A percentile compares a stretch with the other conserved stretches of the same genome.
Conservation (phyloP, 1,284 basidiomycete genomes). For the Apiotrichum laibachii region DNA sequence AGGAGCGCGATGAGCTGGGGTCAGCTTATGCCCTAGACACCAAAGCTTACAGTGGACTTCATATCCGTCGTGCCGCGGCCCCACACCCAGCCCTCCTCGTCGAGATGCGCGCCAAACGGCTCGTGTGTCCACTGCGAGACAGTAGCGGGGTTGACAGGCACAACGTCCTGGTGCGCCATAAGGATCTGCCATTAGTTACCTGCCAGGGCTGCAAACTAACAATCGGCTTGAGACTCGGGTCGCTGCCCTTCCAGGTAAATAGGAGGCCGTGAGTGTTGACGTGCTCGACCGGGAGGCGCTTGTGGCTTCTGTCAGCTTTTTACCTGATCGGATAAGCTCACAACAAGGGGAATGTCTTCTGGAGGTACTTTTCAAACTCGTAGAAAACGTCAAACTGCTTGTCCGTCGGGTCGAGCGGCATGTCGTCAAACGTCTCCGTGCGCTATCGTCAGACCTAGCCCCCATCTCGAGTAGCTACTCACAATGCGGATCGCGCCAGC, state of each 20-base stretch:
- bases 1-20: slow-evolving; percentile 16
- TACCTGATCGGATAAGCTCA: background rate
- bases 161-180: slow-evolving; percentile 40
- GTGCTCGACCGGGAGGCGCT: slow-evolving; percentile 56
- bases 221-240: slow-evolving; percentile 59
- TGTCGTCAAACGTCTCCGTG: slow-evolving; percentile 20
- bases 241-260: slow-evolving; percentile 61
- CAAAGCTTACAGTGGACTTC: slow-evolving; percentile 20
- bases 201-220: slow-evolving; percentile 55
- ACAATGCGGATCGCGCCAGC: slow-evolving; percentile 17
- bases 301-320: slow-evolving; percentile 46
- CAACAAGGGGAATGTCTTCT: slow-evolving; percentile 36
- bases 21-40: background rate
- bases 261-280: slow-evolving; percentile 65
- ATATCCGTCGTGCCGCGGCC: slow-evolving; percentile 32
- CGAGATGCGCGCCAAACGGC: slow-evolving; percentile 26
- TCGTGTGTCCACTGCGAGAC: slow-evolving; percentile 45
- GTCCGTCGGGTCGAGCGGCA: slow-evolving; percentile 21
- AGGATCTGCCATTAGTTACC: slow-evolving; percentile 52
- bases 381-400: slow-evolving; percentile 18
- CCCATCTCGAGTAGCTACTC: background rate
- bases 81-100: slow-evolving; percentile 31
- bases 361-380: slow-evolving; percentile 26
- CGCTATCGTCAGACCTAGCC: slow-evolving; percentile 2
- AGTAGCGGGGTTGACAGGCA: slow-evolving; percentile 58